Conservation (phyloP, 352 stramenopile species). For the Phytophthora gonapodyides region DNA sequence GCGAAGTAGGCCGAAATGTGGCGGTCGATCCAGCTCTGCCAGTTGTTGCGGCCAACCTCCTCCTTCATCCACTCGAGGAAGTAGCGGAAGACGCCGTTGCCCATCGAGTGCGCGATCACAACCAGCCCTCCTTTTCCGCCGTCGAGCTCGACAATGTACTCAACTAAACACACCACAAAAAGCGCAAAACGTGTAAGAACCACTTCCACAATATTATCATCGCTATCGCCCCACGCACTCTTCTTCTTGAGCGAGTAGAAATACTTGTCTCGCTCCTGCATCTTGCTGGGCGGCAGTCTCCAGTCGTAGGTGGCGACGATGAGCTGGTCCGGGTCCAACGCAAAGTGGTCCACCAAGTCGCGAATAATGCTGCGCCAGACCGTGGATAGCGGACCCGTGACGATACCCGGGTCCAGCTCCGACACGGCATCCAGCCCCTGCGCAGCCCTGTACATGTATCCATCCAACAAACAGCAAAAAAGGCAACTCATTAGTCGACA, state of each 20-base stretch:
- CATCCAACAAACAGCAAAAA: constrained; percentile 21
- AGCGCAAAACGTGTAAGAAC: constrained; percentile 5
- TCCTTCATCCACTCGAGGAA: constrained; percentile 84
- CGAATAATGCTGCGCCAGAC: constrained; percentile 73
- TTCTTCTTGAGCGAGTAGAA: constrained; percentile 76
- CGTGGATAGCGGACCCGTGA: constrained; percentile 73
- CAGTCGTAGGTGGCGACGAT: constrained; percentile 83
- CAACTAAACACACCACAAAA: constrained; percentile 43
- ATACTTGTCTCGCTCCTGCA: constrained; percentile 78
- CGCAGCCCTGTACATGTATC: constrained; percentile 36
- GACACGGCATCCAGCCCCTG: constrained; percentile 66
- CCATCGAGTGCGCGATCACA: constrained; percentile 84
- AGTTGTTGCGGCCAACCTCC: constrained; percentile 73
- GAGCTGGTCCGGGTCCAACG: constrained; percentile 66
- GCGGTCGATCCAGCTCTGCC: constrained; percentile 74
- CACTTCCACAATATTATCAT: neutral
- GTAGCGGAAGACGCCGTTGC: constrained; percentile 80
- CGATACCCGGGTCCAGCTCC: constrained; percentile 75
- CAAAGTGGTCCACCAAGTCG: constrained; percentile 72
- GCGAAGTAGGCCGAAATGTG: constrained; percentile 83
- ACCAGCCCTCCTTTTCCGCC: constrained; percentile 54
- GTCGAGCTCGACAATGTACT: constrained; percentile 60
- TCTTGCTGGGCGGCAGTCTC: constrained; percentile 68
- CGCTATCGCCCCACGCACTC: constrained; percentile 40
- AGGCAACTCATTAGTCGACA: constrained; percentile 18